Base-by-base conservation (phyloP, 176 grass and related monocot species). In the Dendrocalamus sinicus region DNA sequence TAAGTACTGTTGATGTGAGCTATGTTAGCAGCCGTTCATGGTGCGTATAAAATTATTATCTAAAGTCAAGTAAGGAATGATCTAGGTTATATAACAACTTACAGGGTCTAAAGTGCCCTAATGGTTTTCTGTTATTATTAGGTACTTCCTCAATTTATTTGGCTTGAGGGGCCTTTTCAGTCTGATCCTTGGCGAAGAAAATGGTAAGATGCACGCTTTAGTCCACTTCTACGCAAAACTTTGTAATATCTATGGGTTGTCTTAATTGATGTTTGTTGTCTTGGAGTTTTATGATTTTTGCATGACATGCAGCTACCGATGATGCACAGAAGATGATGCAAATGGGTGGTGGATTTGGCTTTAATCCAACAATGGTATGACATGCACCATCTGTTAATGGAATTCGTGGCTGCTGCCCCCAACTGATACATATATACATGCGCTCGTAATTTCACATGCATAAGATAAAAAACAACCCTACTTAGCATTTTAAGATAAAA, bases 21-120 rank as follows among this genome's bases (percentile, higher is more conserved):
- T 99, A 99, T 66, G 97, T 99, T 79, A 99, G 97, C 87, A 99
- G 97, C 86, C 97, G 97, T 69, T 99, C 97, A 81, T 99, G 97
- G 97, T 99, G 58, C 63, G 84, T 76, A 51, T 79, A 57, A 46
- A 46, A 41, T 52, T 28, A 28, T 79, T 46, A 11, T 73, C 14
- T 72, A 81, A 20, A 14, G 65, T 46, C 41, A 68, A 17, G 14
- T 60, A 73, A 23, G 20, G 58, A 80, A 80, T 71, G 37, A 68
- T 75, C 57, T 71, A 73, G 57, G 23, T 79, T 80, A 10, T 72
- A 46, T 80, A 30, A 43, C 10, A 40, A 72, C 52, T 40, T 47
- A 15, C 15, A 39, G 39, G 8, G 26, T 72, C 64, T 84, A 62
- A 62, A 80, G 20, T 73, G 70, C 1, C 35, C 20, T 85, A 54